These are phyloP conservation scores for Neopestalotiopsis clavispora DNA, from an alignment of 2,329 filamentous ascomycete species.

Conservation along the genomic window DNA sequence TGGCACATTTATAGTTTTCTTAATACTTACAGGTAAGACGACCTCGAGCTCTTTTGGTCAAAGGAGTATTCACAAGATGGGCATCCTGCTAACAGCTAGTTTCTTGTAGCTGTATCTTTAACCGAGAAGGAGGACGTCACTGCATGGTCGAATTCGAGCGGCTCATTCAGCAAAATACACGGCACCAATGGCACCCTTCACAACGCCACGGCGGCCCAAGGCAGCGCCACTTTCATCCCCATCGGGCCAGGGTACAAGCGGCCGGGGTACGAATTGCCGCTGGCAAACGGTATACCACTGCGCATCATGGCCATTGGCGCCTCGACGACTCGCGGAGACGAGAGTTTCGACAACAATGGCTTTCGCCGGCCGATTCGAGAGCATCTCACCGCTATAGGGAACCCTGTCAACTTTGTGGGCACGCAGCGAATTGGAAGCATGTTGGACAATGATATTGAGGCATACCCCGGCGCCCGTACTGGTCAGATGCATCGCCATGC, in stretches of 20 bases:
- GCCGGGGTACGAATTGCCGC: slow-evolving; percentile 20
- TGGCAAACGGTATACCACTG: slow-evolving; percentile 38
- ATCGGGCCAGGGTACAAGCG: slow-evolving; percentile 19
- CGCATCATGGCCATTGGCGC: slow-evolving; percentile 33
- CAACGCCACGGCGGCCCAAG: slow-evolving; percentile 11
- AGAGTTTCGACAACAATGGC: slow-evolving; percentile 28
- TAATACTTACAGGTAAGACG: slow-evolving; percentile 19
- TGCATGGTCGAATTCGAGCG: slow-evolving; percentile 8
- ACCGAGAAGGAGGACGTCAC: slow-evolving; percentile 20
- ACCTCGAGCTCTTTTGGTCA: background rate
- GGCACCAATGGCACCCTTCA: slow-evolving; percentile 17
- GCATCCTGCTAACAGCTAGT: background rate
- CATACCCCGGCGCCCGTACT: slow-evolving; percentile 29
- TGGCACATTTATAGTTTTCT: slow-evolving; percentile 20
- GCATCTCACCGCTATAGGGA: slow-evolving; percentile 25
- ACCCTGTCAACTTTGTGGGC: slow-evolving; percentile 31
- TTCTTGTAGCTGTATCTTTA: slow-evolving; percentile 18
- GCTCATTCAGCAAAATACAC: slow-evolving; percentile 17
- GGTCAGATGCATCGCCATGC: slow-evolving; percentile 29
- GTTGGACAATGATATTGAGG: slow-evolving; percentile 31
- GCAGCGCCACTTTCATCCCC: background rate
- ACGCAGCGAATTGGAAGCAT: slow-evolving; percentile 29
- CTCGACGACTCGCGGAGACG: slow-evolving; percentile 31
- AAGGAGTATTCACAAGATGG: background rate
- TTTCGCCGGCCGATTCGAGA: slow-evolving; percentile 31